Conservation (phyloP, 2,329 filamentous ascomycete genomes). For the Alternaria rosae region DNA sequence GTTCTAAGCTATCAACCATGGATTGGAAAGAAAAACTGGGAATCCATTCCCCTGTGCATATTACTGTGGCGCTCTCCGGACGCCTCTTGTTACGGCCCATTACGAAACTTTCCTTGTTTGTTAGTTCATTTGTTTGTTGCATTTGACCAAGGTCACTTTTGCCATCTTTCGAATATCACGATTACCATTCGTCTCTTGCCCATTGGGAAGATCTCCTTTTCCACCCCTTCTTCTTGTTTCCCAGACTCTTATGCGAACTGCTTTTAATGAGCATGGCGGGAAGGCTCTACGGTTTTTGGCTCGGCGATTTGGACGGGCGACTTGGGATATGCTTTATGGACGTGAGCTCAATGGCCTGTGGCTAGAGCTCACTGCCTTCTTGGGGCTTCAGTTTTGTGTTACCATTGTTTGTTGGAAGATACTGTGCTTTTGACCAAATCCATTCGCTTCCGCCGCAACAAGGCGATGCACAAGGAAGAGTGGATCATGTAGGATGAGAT, state of each 20-base stretch:
- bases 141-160: constrained; percentile 31
- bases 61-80: constrained; percentile 35
- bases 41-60: constrained; percentile 46
- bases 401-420: constrained; percentile 16
- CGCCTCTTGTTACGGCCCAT: constrained; percentile 47
- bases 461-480: constrained; percentile 18
- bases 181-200: constrained; percentile 44
- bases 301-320: constrained; percentile 19
- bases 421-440: constrained; percentile 5
- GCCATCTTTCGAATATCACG: constrained; percentile 30
- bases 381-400: constrained; percentile 31
- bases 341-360: constrained; percentile 45
- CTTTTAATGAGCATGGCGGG: constrained; percentile 46
- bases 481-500: constrained; percentile 43
- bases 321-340: constrained; percentile 25
- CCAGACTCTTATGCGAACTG: constrained; percentile 36
- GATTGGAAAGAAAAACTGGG: constrained; percentile 25
- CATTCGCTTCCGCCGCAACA: constrained; percentile 22
- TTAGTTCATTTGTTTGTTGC: constrained; percentile 38
- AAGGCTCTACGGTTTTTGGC: constrained; percentile 31
- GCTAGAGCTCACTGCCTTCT: constrained; percentile 47
- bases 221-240: constrained; percentile 31
- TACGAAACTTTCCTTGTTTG: constrained; percentile 44
- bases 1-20: constrained; percentile 54
- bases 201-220: constrained; percentile 33